phyloP scores from a whole-genome alignment of 2,329 filamentous ascomycete species.

The Thermothelomyces thermophilus region DNA sequence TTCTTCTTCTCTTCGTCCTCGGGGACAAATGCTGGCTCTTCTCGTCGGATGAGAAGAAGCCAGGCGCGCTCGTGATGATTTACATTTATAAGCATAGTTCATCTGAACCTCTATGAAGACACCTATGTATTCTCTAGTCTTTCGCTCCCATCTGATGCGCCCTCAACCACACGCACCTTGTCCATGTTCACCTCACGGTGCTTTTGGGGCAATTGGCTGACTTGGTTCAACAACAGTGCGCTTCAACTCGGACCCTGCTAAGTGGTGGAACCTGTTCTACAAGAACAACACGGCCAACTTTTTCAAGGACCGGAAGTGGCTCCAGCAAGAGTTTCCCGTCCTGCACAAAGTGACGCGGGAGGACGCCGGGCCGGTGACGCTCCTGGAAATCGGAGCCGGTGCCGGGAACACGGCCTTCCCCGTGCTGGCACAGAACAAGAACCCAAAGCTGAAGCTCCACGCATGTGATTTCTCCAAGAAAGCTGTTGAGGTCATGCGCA shows the following conservation, averaged over 20 bases:
- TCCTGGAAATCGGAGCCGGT: constrained; percentile 90
- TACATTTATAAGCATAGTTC: constrained; percentile 64
- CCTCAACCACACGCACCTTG: constrained; percentile 8
- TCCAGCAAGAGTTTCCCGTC: constrained; percentile 91
- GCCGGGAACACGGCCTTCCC: constrained; percentile 97
- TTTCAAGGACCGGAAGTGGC: constrained; percentile 98
- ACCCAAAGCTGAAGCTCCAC: constrained; percentile 74
- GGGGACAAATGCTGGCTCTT: too few species aligned
- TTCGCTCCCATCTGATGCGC: constrained; percentile 66
- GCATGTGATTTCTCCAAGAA: constrained; percentile 96
- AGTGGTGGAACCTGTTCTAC: constrained; percentile 98
- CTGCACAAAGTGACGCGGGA: constrained; percentile 67
- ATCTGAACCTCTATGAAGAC: constrained; percentile 62
- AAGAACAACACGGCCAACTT: constrained; percentile 96
- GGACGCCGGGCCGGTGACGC: constrained; percentile 59
- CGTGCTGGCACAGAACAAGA: constrained; percentile 75
- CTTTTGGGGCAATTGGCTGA: constrained; percentile 32
- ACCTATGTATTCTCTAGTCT: constrained; percentile 52
- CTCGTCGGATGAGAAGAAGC: not conserved
- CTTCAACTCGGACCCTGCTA: constrained; percentile 85
- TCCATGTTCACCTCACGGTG: constrained; percentile 6
- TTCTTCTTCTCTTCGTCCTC: not conserved
- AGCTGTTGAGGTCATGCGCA: constrained; percentile 87
- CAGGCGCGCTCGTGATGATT: constrained; percentile 35
- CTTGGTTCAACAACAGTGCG: constrained; percentile 47